phyloP scores from a whole-genome alignment of 2,329 filamentous ascomycete genomes.

The Trichoderma koningiopsis region DNA sequence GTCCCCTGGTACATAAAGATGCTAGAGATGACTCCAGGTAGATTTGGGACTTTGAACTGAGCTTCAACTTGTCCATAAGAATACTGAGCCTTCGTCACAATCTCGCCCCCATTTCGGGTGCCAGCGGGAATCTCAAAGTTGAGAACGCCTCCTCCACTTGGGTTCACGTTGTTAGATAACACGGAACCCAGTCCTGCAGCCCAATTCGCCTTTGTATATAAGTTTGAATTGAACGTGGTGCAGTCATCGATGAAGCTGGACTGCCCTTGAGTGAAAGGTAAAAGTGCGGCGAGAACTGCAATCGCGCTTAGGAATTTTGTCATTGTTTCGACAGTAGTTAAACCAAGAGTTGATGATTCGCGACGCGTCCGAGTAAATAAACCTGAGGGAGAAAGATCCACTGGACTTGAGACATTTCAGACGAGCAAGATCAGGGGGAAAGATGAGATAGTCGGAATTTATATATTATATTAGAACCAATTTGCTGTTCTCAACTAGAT shows the following conservation, averaged over 20 bases:
- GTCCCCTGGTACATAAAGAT: constrained; percentile 16
- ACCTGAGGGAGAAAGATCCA: background rate
- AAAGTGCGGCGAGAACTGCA: background rate
- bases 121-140: constrained; percentile 10
- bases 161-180: background rate
- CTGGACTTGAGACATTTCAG: background rate
- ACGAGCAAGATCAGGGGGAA: background rate
- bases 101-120: constrained; percentile 3
- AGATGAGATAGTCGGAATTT: background rate
- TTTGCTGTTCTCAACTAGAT: background rate
- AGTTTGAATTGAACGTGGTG: background rate
- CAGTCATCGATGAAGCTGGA: background rate
- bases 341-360: background rate
- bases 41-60: constrained; percentile 6
- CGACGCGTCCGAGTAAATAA: background rate
- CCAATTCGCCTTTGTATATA: background rate
- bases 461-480: background rate
- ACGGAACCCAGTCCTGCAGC: background rate
- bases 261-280: background rate
- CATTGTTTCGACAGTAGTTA: background rate
- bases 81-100: background rate
- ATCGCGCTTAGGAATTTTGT: background rate
- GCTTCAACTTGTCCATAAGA: constrained; percentile 3
- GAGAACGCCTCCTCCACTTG: constrained; percentile 10
- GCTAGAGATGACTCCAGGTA: constrained; percentile 5